A percentile compares a stretch with the other conserved stretches of the same genome.
These are phyloP conservation scores for Phytophthora tubulina DNA, from an alignment of 352 stramenopile species.

Conservation along the genomic window DNA sequence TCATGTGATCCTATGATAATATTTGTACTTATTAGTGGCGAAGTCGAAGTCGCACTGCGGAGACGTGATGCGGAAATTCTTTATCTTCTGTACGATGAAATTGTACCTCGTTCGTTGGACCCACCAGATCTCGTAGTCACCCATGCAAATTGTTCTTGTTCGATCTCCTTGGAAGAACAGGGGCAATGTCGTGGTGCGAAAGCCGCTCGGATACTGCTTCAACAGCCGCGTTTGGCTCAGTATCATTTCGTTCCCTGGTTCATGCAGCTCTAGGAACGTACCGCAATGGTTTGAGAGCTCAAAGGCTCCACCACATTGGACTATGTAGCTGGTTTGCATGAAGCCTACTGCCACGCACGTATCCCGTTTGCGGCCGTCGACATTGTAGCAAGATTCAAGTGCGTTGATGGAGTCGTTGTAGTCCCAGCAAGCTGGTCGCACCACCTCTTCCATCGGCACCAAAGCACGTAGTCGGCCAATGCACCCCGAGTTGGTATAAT, in stretches of 20 bases:
- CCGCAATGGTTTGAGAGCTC: conserved; percentile 83
- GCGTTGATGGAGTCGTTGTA: conserved; percentile 82
- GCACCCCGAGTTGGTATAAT: conserved; percentile 66
- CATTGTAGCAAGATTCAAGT: conserved; percentile 61
- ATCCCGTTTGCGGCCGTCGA: conserved; percentile 64
- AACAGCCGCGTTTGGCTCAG: conserved; percentile 77
- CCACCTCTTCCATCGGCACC: conserved; percentile 55
- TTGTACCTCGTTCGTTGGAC: conserved; percentile 84
- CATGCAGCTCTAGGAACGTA: conserved; percentile 88
- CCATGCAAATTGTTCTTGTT: conserved; percentile 69
- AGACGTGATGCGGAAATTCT: conserved; percentile 67
- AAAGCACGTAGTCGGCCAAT: conserved; percentile 61
- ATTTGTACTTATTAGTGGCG: conserved; percentile 82
- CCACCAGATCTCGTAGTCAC: conserved; percentile 90
- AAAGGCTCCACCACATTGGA: conserved; percentile 74
- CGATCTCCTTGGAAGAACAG: conserved; percentile 77
- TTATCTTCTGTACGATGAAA: conserved; percentile 87
- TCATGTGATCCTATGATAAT: conserved; percentile 58
- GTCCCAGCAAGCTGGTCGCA: conserved; percentile 85
- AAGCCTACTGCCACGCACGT: conserved; percentile 83
- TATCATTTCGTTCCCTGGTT: conserved; percentile 68
- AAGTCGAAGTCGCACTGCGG: conserved; percentile 86
- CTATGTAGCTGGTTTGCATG: conserved; percentile 84
- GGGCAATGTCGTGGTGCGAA: conserved; percentile 78
- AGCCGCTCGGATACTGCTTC: conserved; percentile 76